These are phyloP conservation scores for Mrakia frigida DNA, from an alignment of 768 basidiomycete genomes.

Conservation along the genomic window DNA sequence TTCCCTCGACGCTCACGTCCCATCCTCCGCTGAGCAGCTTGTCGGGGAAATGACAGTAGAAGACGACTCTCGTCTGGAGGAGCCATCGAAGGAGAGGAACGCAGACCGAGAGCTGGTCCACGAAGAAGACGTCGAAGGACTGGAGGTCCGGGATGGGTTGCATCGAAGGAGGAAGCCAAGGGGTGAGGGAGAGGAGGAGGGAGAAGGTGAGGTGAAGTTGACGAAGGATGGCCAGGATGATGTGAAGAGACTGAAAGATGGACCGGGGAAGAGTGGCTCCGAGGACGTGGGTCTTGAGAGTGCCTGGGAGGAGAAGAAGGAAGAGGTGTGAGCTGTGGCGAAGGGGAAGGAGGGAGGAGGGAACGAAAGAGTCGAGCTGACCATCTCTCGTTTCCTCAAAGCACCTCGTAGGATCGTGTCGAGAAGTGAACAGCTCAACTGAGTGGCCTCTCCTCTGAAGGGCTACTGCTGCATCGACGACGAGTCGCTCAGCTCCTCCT, in stretches of 20 bases:
- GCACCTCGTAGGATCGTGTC: conserved; percentile 79
- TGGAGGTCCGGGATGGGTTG: conserved; percentile 21
- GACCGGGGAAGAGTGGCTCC: conserved; percentile 73
- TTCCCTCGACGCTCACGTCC: conserved; percentile 33
- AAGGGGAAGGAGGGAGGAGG: neutral
- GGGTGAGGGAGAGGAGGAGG: conserved; percentile 50
- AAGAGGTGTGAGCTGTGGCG: neutral
- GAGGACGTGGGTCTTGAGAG: conserved; percentile 64
- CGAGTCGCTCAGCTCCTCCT: conserved; percentile 93
- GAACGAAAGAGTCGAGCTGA: conserved; percentile 44
- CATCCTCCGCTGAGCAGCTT: conserved; percentile 60
- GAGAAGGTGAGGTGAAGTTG: conserved; percentile 74
- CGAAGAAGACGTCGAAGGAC: conserved; percentile 71
- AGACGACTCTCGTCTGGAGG: conserved; percentile 73
- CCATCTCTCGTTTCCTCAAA: conserved; percentile 93
- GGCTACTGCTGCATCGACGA: conserved; percentile 90
- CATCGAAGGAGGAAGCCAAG: conserved; percentile 31
- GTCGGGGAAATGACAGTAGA: conserved; percentile 98
- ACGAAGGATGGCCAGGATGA: conserved; percentile 78
- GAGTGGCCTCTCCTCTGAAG: conserved; percentile 76
- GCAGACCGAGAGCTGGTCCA: conserved; percentile 91
- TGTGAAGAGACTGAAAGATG: conserved; percentile 72
- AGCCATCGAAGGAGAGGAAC: conserved; percentile 71
- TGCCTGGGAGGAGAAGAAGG: conserved; percentile 46
- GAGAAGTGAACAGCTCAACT: conserved; percentile 86